Evolutionary conservation across 495 filamentous ascomycete species (phyloP).

Genomic region (Penicillium riverlandense): DNA sequence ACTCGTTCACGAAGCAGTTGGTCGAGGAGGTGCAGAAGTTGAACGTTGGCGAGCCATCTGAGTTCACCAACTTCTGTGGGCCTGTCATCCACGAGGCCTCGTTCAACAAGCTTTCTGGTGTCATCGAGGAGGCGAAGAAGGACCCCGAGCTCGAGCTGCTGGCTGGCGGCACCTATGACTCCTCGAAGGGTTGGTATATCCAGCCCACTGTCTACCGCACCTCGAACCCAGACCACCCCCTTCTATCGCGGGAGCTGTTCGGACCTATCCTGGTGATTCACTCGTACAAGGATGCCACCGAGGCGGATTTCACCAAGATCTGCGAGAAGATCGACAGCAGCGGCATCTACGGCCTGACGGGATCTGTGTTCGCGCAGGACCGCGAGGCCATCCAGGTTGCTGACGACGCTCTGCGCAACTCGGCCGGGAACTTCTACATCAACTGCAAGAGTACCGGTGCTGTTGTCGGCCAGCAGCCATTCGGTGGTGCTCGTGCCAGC

Average conservation of each 20-base stretch:
- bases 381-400: conserved; percentile 58
- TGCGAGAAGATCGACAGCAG: conserved; percentile 55
- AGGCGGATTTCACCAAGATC: conserved; percentile 43
- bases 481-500: conserved; percentile 77
- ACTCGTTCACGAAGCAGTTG: conserved; percentile 55
- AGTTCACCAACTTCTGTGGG: conserved; percentile 56
- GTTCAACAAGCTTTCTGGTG: conserved; percentile 44
- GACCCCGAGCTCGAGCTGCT: conserved; percentile 56
- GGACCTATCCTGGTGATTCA: conserved; percentile 55
- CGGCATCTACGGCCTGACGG: conserved; percentile 72
- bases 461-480: conserved; percentile 88
- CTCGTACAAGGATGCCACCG: conserved; percentile 50
- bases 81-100: conserved; percentile 50
- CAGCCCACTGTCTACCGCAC: conserved; percentile 62
- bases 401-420: conserved; percentile 65
- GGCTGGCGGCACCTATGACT: conserved; percentile 53
- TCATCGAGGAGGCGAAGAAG: conserved; percentile 56
- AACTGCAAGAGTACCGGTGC: conserved; percentile 92
- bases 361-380: conserved; percentile 70
- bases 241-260: conserved; percentile 57
- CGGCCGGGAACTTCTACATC: conserved; percentile 86
- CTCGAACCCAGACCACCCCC: conserved; percentile 54
- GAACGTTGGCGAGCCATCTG: conserved; percentile 59
- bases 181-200: conserved; percentile 57
- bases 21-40: conserved; percentile 59